phyloP scores from a whole-genome alignment of 371 early-diverging fungal species.

The Syncephalis plumigaleata region DNA sequence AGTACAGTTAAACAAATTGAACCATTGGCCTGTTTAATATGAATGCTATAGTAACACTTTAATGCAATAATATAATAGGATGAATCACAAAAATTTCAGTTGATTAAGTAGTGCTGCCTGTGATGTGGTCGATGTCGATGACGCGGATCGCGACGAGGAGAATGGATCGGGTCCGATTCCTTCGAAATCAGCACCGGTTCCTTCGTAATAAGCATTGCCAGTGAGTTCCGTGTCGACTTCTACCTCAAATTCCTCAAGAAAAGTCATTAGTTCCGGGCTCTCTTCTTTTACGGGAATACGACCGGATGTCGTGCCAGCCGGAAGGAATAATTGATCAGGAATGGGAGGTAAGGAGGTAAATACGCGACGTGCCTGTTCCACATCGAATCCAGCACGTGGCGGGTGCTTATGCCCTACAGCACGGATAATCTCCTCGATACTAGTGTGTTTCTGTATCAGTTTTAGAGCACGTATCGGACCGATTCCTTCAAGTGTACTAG shows the following conservation, averaged over 20 bases:
- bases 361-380: constrained; percentile 27
- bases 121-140: too few species aligned
- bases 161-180: too few species aligned
- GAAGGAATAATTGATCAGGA: constrained; percentile 4
- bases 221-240: background rate
- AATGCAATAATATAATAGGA: too few species aligned
- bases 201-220: too few species aligned
- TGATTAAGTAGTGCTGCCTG: too few species aligned
- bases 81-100: too few species aligned
- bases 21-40: too few species aligned
- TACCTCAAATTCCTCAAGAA: background rate
- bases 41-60: too few species aligned
- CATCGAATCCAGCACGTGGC: constrained; percentile 28
- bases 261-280: background rate
- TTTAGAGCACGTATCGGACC: constrained; percentile 39
- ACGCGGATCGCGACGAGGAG: too few species aligned
- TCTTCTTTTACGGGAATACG: background rate
- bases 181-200: too few species aligned
- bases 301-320: too few species aligned
- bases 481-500: constrained; percentile 37
- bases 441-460: constrained; percentile 30
- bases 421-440: constrained; percentile 37
- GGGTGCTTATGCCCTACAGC: constrained; percentile 10
- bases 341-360: constrained; percentile 18
- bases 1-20: too few species aligned